Percentiles rank a stretch among this genome's conserved stretches.
Evolutionary conservation across 1,284 basidiomycete species (phyloP).

Genomic region (Moesziomyces parantarcticus): DNA sequence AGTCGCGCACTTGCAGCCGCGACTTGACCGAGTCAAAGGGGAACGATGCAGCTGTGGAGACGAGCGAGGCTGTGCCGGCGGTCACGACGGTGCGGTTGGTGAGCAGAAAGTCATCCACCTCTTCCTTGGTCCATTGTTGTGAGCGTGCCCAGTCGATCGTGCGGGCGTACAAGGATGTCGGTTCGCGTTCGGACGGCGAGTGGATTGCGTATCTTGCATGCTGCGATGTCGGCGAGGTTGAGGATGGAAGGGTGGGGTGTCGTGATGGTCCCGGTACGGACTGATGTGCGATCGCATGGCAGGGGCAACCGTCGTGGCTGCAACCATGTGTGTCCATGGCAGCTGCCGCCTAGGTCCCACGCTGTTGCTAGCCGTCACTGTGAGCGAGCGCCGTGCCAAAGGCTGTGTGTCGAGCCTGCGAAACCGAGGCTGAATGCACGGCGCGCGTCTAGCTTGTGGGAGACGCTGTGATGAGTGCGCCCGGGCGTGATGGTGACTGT

Average conservation of each 20-base stretch:
- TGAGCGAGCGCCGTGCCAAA: too few relatives aligned
- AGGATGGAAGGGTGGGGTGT: not conserved
- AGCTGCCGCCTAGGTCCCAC: not conserved
- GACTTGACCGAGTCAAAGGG: constrained; percentile 66
- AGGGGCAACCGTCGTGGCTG: constrained; percentile 40
- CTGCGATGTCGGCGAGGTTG: not conserved
- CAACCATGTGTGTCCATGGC: constrained; percentile 23
- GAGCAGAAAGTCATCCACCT: constrained; percentile 50
- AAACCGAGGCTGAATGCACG: too few relatives aligned
- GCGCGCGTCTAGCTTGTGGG: not conserved
- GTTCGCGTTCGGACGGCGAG: not conserved
- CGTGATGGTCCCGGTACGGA: constrained; percentile 35
- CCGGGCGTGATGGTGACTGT: too few relatives aligned
- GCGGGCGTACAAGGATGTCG: constrained; percentile 17
- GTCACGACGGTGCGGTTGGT: constrained; percentile 62
- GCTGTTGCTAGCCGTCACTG: too few relatives aligned
- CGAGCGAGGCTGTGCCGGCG: constrained; percentile 64
- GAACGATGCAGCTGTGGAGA: constrained; percentile 65
- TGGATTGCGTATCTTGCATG: constrained; percentile 3
- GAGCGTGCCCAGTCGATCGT: constrained; percentile 22
- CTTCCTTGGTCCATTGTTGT: constrained; percentile 33
- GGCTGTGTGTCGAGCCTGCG: too few relatives aligned
- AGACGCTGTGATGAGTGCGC: too few relatives aligned
- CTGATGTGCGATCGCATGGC: constrained; percentile 2
- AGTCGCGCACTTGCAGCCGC: constrained; percentile 64